phyloP scores from a whole-genome alignment of 148 eudicot species.

The Vaccinium macrocarpon region DNA sequence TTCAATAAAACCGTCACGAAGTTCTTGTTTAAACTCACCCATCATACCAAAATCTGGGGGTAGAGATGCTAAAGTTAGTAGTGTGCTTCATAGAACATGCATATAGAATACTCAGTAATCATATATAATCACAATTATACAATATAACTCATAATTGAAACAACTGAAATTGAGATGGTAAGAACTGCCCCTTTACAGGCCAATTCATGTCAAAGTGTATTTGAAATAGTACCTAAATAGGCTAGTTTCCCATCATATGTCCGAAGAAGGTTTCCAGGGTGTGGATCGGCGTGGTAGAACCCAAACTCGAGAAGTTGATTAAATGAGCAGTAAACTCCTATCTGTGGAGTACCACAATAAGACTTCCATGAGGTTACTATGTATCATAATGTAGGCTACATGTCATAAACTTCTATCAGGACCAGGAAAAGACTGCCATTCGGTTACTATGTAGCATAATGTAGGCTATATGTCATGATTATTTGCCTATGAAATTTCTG shows the following conservation, averaged over 20 bases:
- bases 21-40: conserved; percentile 92
- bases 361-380: neutral
- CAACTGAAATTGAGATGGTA: neutral
- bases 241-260: conserved; percentile 92
- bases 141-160: neutral
- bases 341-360: conserved; percentile 38
- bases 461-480: neutral
- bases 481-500: conserved; percentile 2
- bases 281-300: conserved; percentile 99
- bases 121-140: neutral
- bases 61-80: conserved; percentile 5
- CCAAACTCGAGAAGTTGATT: conserved; percentile 96
- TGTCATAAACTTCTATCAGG: conserved; percentile 53
- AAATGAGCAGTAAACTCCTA: conserved; percentile 97
- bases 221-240: conserved; percentile 62
- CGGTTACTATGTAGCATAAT: conserved; percentile 1
- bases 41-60: conserved; percentile 93
- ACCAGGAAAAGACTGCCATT: conserved; percentile 6
- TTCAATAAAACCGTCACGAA: conserved; percentile 95
- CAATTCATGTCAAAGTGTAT: neutral
- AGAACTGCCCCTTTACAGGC: neutral
- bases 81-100: neutral
- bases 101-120: neutral
- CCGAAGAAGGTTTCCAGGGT: conserved; percentile 95
- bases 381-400: neutral